phyloP scores from a whole-genome alignment of 1,284 basidiomycete species.

The Coniophora puteana region DNA sequence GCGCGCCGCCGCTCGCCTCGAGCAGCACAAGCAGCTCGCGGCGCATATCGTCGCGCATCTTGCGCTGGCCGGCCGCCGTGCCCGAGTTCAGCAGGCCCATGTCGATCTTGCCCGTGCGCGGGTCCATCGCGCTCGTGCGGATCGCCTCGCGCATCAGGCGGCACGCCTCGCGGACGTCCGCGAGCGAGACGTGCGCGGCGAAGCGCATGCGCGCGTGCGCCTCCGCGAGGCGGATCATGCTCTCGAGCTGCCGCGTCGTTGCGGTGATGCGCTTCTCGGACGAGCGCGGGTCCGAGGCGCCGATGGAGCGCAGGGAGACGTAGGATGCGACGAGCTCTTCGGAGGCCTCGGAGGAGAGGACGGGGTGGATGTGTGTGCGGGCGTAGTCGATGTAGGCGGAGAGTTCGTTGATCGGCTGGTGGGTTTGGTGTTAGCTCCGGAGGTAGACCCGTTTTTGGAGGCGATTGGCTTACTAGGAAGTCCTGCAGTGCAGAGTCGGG shows the following conservation, averaged over 20 bases:
- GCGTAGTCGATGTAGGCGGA: constrained; percentile 96
- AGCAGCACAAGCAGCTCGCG: constrained; percentile 72
- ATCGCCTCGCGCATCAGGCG: constrained; percentile 95
- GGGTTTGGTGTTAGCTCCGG: constrained; percentile 1
- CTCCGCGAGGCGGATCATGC: constrained; percentile 97
- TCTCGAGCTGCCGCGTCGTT: constrained; percentile 95
- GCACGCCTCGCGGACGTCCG: constrained; percentile 89
- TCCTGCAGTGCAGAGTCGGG: constrained; percentile 71
- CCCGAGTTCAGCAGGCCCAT: constrained; percentile 96
- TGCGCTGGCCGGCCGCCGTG: constrained; percentile 81
- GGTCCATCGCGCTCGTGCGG: constrained; percentile 92
- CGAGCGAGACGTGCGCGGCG: constrained; percentile 77
- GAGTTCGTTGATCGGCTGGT: constrained; percentile 82
- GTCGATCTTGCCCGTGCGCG: constrained; percentile 93
- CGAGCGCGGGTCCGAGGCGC: constrained; percentile 77
- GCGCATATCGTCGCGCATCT: constrained; percentile 81
- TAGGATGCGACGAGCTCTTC: constrained; percentile 86
- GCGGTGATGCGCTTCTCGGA: constrained; percentile 96
- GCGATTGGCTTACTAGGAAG: constrained; percentile 59
- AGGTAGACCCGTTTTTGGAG: not conserved
- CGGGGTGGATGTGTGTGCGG: constrained; percentile 83
- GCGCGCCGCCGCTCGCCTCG: constrained; percentile 46
- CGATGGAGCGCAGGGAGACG: constrained; percentile 91
- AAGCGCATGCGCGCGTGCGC: constrained; percentile 97
- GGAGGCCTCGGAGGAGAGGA: constrained; percentile 85